Conservation (phyloP, 148 eudicot genomes). For the Fagopyrum esculentum region DNA sequence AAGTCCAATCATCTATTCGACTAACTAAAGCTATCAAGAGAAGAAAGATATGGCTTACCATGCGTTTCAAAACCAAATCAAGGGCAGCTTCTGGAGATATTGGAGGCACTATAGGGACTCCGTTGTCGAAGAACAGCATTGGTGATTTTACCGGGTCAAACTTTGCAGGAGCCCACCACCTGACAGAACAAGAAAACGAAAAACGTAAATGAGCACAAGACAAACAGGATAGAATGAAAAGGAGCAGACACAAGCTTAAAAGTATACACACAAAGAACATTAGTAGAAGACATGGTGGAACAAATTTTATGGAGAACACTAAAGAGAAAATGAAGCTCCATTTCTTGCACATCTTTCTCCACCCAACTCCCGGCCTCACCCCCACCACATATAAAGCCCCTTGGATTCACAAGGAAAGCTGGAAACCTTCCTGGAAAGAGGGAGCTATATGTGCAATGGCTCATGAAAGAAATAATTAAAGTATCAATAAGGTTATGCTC, state of each 20-base stretch:
- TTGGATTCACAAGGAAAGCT: not conserved
- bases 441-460: not conserved
- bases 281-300: not conserved
- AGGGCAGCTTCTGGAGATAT: constrained; percentile 66
- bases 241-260: not conserved
- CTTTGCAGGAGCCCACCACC: constrained; percentile 99
- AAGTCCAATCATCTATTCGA: not conserved
- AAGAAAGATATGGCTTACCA: constrained; percentile 36
- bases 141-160: constrained; percentile 91
- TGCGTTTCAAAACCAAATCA: constrained; percentile 61
- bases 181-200: constrained; percentile 20
- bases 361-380: not conserved
- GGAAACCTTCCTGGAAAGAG: not conserved
- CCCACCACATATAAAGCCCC: not conserved
- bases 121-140: constrained; percentile 79
- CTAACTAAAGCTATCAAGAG: not conserved
- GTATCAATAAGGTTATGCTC: not conserved
- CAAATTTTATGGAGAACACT: not conserved
- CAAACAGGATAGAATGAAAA: not conserved
- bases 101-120: constrained; percentile 61
- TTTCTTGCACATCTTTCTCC: not conserved
- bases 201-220: not conserved
- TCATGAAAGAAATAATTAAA: not conserved
- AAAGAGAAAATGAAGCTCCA: not conserved
- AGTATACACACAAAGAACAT: not conserved